Conservation (phyloP, 345 rosid genomes). For the Dipteronia dyeriana region DNA sequence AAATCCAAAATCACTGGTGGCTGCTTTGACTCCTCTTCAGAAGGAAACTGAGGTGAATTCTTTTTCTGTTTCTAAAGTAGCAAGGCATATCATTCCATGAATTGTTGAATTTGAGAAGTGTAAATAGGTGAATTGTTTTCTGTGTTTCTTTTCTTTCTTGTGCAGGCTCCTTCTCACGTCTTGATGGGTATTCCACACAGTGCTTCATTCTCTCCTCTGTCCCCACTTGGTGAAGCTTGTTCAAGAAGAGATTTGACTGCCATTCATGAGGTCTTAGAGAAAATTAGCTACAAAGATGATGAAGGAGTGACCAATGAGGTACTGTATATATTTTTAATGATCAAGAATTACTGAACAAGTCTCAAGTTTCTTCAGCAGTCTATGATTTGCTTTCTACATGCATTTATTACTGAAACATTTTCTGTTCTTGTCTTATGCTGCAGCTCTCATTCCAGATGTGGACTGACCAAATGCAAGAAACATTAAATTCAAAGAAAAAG, state of each 20-base stretch:
- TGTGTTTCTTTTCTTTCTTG: background rate
- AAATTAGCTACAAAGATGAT: constrained; percentile 78
- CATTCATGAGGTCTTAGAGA: constrained; percentile 74
- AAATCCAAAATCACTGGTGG: constrained; percentile 68
- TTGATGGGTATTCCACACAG: constrained; percentile 82
- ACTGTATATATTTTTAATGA: constrained; percentile 9
- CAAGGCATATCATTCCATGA: constrained; percentile 6
- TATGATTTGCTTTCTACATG: background rate
- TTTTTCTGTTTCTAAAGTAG: constrained; percentile 25
- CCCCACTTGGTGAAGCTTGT: constrained; percentile 97
- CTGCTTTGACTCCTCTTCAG: constrained; percentile 87
- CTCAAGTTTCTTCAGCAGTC: background rate
- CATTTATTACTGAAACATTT: constrained; percentile 1
- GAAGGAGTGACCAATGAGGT: constrained; percentile 95
- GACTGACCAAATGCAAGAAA: constrained; percentile 96
- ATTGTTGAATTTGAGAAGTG: background rate
- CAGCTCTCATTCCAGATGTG: constrained; percentile 99
- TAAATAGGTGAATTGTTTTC: constrained; percentile 1
- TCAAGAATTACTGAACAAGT: background rate
- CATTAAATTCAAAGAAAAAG: constrained; percentile 77
- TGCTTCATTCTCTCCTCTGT: constrained; percentile 51
- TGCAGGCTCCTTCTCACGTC: constrained; percentile 82
- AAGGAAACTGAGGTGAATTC: constrained; percentile 69
- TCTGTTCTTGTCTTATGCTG: constrained; percentile 1
- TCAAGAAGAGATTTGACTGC: constrained; percentile 80